Conservation (phyloP, 2,329 filamentous ascomycete genomes). For the Xylaria polymorpha region DNA sequence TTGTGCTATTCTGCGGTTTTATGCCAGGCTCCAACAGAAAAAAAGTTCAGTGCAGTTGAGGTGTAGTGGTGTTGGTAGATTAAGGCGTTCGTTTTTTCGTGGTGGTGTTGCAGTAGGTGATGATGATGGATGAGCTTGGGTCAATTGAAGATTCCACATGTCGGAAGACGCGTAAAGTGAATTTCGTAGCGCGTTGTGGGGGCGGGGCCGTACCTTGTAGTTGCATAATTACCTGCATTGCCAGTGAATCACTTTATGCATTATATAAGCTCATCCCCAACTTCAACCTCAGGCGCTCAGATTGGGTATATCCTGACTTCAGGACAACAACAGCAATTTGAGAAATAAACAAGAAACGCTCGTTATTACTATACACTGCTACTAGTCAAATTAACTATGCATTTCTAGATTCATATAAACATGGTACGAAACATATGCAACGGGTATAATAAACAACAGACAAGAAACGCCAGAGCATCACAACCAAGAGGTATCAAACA, state of each 20-base stretch:
- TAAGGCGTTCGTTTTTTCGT: neutral
- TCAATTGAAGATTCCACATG: slow-evolving; percentile 2
- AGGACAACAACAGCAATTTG: no score
- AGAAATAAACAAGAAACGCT: no score
- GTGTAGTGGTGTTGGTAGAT: neutral
- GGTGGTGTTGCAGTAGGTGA: neutral
- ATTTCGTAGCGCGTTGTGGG: slow-evolving; percentile 41
- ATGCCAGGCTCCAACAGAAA: neutral
- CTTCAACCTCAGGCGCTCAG: neutral
- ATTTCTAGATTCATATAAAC: neutral
- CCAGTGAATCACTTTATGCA: neutral
- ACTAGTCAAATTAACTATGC: neutral
- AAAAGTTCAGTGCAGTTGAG: neutral
- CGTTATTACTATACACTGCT: no score
- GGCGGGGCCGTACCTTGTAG: slow-evolving; percentile 1
- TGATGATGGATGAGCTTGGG: neutral
- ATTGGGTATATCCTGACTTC: no score
- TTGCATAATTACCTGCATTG: slow-evolving; percentile 1
- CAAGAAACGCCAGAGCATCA: neutral
- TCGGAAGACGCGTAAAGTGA: slow-evolving; percentile 47
- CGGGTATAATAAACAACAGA: neutral
- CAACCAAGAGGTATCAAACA: neutral
- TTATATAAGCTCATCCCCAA: neutral
- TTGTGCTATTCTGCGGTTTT: neutral
- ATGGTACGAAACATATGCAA: neutral